A percentile compares a stretch with the other conserved stretches of the same genome.
phyloP scores from a whole-genome alignment of 768 basidiomycete species.

The Krasilnikovozyma curviuscula region DNA sequence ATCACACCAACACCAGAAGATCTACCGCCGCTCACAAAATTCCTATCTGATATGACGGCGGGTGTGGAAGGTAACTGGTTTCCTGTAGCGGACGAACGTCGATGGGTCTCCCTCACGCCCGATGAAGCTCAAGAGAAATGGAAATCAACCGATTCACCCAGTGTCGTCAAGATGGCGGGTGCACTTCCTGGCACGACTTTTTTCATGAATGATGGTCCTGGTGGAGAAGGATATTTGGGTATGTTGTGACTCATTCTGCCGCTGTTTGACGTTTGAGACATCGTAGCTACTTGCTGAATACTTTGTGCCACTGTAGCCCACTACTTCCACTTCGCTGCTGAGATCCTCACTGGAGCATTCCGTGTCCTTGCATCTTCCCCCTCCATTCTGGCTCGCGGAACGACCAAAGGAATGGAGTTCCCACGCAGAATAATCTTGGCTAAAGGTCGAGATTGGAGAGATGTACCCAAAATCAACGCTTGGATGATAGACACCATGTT shows the following conservation, averaged over 20 bases:
- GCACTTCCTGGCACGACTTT: slow-evolving; percentile 4
- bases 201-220: slow-evolving; percentile 12
- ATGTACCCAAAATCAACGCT: slow-evolving; percentile 4
- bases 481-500: no score
- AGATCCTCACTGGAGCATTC: slow-evolving; percentile 9
- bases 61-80: slow-evolving; percentile 5
- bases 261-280: background rate
- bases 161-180: slow-evolving; percentile 1
- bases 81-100: slow-evolving; percentile 7
- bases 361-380: slow-evolving; percentile 6
- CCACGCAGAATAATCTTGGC: slow-evolving; percentile 6
- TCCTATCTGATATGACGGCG: slow-evolving; percentile 10
- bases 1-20: slow-evolving; percentile 3
- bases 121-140: background rate
- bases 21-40: slow-evolving; percentile 1
- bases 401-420: slow-evolving; percentile 9
- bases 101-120: slow-evolving; percentile 8
- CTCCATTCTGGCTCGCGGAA: background rate
- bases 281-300: no score
- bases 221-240: slow-evolving; percentile 11
- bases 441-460: slow-evolving; percentile 11
- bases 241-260: background rate
- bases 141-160: background rate
- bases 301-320: slow-evolving; percentile 2
- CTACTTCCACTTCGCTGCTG: slow-evolving; percentile 13